Evolutionary conservation across 2,329 filamentous ascomycete species (phyloP).

Genomic region (Lojkania enalia): DNA sequence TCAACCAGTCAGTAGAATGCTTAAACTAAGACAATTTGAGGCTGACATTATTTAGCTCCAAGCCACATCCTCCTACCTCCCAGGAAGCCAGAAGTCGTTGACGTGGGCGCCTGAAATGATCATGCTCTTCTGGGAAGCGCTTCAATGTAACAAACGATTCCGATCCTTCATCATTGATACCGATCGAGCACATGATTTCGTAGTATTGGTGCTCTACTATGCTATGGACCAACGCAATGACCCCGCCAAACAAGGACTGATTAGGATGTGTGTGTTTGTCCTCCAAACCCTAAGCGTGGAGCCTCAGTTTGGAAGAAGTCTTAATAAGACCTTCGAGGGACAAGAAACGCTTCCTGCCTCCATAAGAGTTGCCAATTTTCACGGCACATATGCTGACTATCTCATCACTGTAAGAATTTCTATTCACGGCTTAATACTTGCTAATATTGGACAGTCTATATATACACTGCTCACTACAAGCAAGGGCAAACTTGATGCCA

Average conservation of each 20-base stretch:
- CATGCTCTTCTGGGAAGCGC: conserved; percentile 95
- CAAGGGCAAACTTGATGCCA: conserved; percentile 84
- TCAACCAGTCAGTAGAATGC: conserved; percentile 64
- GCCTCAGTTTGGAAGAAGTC: conserved; percentile 81
- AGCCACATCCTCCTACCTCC: conserved; percentile 84
- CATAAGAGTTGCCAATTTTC: conserved; percentile 82
- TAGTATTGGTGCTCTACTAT: conserved; percentile 88
- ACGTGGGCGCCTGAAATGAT: conserved; percentile 95
- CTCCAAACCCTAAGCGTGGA: conserved; percentile 94
- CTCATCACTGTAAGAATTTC: conserved; percentile 73
- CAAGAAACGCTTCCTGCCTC: conserved; percentile 83
- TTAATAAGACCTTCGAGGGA: conserved; percentile 86
- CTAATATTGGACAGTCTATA: conserved; percentile 66
- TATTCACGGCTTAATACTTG: conserved; percentile 4
- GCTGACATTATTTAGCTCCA: conserved; percentile 62
- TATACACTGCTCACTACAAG: conserved; percentile 89
- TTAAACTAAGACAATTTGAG: neutral
- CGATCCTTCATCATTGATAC: conserved; percentile 96
- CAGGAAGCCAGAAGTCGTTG: conserved; percentile 76
- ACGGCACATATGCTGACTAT: conserved; percentile 90
- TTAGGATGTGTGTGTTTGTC: conserved; percentile 97
- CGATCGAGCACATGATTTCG: conserved; percentile 87
- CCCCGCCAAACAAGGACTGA: conserved; percentile 83
- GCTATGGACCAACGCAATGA: conserved; percentile 88
- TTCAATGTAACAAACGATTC: conserved; percentile 97